Base-by-base conservation (phyloP, 2,329 filamentous ascomycete species). In the Teratosphaeria nubilosa region DNA sequence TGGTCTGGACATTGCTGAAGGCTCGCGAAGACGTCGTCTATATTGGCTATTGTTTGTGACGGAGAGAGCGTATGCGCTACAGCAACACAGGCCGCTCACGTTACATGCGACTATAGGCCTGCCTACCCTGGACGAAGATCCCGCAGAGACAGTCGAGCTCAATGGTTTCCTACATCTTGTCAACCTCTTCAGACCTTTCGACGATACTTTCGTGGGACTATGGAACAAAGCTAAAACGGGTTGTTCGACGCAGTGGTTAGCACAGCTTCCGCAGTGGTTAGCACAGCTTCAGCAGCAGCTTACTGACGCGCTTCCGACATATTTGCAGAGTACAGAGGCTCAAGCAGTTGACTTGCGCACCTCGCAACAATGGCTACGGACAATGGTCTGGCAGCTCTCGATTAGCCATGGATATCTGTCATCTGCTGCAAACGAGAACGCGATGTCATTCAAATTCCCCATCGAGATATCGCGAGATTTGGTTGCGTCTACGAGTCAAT, bases 331-430 rank as follows among this genome's bases (percentile, higher is more conserved):
- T 5, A 86, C 84, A 0, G 82, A 86, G 59, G 85, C 83, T 22
- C 86, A 88, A 64, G 86, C 84, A 56, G 84, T 86, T 6, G 84
- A 88, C 64, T 78, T 88, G 20, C 77, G 86, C 51, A 80, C 86
- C 56, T 88, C 84, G 1, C 86, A 88, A 67, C 84, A 87, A 65
- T 88, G 86, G 86, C 76, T 88, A 4, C 77, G 82, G 20, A 82
- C 84, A 1, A 86, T 87, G 73, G 81, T 87, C n/a, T 88, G 86
- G 86, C 86, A 87, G 64, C 79, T 86, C 1, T 85, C 84, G 2
- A 86, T 86, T 64, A 80, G 82, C 22, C 84, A 86, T 63, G 82
- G 83, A 3, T 80, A 84, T 25, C 76, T 88, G 22, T 83, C 80
- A 32, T 67, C 65, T 7, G 78, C 78, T 2, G 77, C 83, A 0